Conservation (phyloP, 2,329 filamentous ascomycete genomes). For the Colletotrichum plurivorum region DNA sequence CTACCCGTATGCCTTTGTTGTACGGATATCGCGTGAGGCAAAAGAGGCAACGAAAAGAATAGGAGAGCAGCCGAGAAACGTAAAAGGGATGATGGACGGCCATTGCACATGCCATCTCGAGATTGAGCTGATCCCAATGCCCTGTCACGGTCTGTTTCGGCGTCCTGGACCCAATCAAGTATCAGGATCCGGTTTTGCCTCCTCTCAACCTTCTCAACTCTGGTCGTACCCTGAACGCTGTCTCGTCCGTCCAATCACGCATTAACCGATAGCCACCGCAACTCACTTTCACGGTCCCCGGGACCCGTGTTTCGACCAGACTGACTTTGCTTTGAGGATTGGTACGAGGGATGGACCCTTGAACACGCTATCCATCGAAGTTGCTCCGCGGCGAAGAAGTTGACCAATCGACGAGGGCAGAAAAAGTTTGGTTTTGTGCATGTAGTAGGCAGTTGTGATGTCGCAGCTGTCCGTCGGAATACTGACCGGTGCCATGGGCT, state of each 20-base stretch:
- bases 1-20: too few species aligned
- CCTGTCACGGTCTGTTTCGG: constrained; percentile 25
- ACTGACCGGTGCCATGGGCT: too few species aligned
- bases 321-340: background rate
- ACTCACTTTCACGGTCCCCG: background rate
- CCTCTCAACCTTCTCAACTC: background rate
- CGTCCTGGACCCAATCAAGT: constrained; percentile 16
- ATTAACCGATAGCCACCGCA: background rate
- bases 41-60: too few species aligned
- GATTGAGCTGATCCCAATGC: constrained; percentile 10
- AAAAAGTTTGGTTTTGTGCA: too few species aligned
- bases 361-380: too few species aligned
- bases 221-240: background rate
- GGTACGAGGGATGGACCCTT: too few species aligned
- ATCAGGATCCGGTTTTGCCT: background rate
- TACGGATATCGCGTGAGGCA: too few species aligned
- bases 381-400: too few species aligned
- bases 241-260: background rate
- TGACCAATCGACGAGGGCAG: too few species aligned
- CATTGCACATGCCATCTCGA: constrained; percentile 12
- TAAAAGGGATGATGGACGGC: constrained; percentile 10
- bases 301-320: background rate
- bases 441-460: too few species aligned
- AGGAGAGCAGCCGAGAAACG: too few species aligned
- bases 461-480: too few species aligned